Percentiles rank a stretch among this genome's conserved stretches.
Evolutionary conservation across 164 flowering plant genomes (phyloP).

Genomic region (Macadamia tetraphylla): DNA sequence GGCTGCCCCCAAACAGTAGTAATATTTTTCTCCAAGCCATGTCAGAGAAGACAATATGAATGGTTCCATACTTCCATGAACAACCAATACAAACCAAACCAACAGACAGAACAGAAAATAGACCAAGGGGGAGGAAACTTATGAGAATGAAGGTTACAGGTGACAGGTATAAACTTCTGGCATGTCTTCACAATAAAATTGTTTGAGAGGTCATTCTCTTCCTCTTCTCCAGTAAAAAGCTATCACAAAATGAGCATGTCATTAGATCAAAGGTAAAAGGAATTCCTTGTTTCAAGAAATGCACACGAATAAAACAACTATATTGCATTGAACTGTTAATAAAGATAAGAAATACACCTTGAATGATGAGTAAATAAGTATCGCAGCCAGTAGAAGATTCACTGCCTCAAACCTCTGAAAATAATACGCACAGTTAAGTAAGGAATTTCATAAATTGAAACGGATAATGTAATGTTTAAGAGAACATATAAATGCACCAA

Average conservation of each 20-base stretch:
- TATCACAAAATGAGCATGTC: slow-evolving; percentile 20
- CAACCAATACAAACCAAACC: not conserved
- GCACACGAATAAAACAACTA: too few species aligned
- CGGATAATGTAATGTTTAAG: not conserved
- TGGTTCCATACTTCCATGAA: not conserved
- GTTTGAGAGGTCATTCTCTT: slow-evolving; percentile 74
- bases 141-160: slow-evolving; percentile 39
- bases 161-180: slow-evolving; percentile 85
- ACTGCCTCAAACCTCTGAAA: slow-evolving; percentile 85
- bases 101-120: not conserved
- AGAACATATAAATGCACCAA: not conserved
- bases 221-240: slow-evolving; percentile 75
- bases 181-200: slow-evolving; percentile 91
- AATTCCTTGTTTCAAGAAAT: too few species aligned
- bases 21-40: slow-evolving; percentile 1
- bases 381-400: slow-evolving; percentile 69
- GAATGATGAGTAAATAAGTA: slow-evolving; percentile 78
- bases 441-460: slow-evolving; percentile 7
- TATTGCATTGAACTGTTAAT: not conserved
- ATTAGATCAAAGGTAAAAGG: not conserved
- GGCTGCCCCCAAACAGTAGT: not conserved
- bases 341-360: slow-evolving; percentile 49
- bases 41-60: not conserved
- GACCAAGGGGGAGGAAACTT: not conserved
- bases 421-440: slow-evolving; percentile 7